A percentile compares a stretch with the other conserved stretches of the same genome.
phyloP scores from a whole-genome alignment of 768 basidiomycete genomes.

The Psilocybe tampanensis region DNA sequence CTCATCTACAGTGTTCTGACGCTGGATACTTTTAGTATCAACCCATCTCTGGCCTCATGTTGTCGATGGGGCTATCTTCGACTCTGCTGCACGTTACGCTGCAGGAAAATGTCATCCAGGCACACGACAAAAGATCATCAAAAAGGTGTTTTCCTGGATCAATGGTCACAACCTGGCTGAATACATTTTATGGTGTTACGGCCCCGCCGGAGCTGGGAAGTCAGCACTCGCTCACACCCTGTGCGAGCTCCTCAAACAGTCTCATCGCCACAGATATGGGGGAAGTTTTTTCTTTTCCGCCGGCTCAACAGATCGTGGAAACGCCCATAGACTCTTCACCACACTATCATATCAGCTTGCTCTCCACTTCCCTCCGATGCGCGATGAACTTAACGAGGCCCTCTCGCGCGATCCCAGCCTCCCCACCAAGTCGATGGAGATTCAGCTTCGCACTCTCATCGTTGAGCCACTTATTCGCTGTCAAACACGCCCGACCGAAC shows the following conservation, averaged over 20 bases:
- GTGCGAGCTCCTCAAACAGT: too few relatives aligned
- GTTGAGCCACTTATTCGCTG: neutral
- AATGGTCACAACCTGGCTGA: neutral
- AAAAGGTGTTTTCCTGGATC: slow-evolving; percentile 11
- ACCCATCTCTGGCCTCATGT: neutral
- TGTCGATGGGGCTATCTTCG: slow-evolving; percentile 7
- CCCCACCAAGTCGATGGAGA: neutral
- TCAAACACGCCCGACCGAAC: slow-evolving; percentile 1
- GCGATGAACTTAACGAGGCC: neutral
- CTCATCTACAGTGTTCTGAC: too few relatives aligned
- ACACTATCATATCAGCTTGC: slow-evolving; percentile 9
- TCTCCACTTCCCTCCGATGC: neutral
- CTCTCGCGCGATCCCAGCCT: slow-evolving; percentile 1
- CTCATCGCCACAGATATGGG: too few relatives aligned
- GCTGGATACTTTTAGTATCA: too few relatives aligned
- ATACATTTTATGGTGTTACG: slow-evolving; percentile 19
- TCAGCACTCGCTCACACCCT: slow-evolving; percentile 30
- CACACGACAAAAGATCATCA: slow-evolving; percentile 13
- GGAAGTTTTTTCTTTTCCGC: too few relatives aligned
- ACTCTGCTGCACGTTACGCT: slow-evolving; percentile 14
- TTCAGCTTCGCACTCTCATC: slow-evolving; percentile 9
- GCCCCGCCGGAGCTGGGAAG: slow-evolving; percentile 26
- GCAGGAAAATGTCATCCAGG: slow-evolving; percentile 17
- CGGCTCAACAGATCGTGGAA: too few relatives aligned
- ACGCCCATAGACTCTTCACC: slow-evolving; percentile 15